A percentile compares a stretch with the other conserved stretches of the same genome.
Evolutionary conservation across 1,284 basidiomycete species (phyloP).

Genomic region (Kwoniella shivajii): DNA sequence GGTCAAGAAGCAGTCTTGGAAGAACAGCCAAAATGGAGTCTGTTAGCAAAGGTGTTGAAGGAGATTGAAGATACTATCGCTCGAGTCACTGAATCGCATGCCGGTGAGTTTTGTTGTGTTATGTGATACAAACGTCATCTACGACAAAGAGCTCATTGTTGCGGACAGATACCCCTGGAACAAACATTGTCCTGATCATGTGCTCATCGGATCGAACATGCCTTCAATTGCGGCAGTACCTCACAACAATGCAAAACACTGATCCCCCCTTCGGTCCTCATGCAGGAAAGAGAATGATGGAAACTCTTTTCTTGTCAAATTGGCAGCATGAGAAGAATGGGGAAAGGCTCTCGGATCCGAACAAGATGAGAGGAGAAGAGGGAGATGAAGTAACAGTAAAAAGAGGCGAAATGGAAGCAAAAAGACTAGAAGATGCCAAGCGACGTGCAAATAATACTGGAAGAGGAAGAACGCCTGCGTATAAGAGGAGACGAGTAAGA

Average conservation of each 20-base stretch:
- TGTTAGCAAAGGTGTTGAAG: slow-evolving; percentile 80
- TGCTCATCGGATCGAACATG: slow-evolving; percentile 78
- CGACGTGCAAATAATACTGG: slow-evolving; percentile 30
- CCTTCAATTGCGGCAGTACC: slow-evolving; percentile 73
- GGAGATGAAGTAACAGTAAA: slow-evolving; percentile 38
- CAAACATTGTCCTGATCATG: slow-evolving; percentile 84
- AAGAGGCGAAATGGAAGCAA: slow-evolving; percentile 40
- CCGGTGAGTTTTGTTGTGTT: slow-evolving; percentile 42
- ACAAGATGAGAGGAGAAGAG: slow-evolving; percentile 27
- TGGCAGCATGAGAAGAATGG: slow-evolving; percentile 52
- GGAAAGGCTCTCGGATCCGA: slow-evolving; percentile 33
- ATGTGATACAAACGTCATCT: neutral
- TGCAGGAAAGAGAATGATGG: slow-evolving; percentile 73
- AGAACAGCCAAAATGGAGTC: slow-evolving; percentile 91
- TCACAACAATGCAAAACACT: slow-evolving; percentile 65
- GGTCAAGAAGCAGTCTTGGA: slow-evolving; percentile 86
- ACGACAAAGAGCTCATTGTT: neutral
- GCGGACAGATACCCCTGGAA: slow-evolving; percentile 62
- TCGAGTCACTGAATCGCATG: slow-evolving; percentile 39
- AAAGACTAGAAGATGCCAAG: slow-evolving; percentile 25
- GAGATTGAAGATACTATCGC: slow-evolving; percentile 88
- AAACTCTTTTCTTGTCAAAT: slow-evolving; percentile 51
- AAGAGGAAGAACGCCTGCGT: slow-evolving; percentile 57
- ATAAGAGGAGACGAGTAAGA: slow-evolving; percentile 56
- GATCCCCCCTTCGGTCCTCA: slow-evolving; percentile 56